These are phyloP conservation scores for Puccinellia tenuiflora DNA, from an alignment of 176 grass and related monocot species.

Conservation along the genomic window DNA sequence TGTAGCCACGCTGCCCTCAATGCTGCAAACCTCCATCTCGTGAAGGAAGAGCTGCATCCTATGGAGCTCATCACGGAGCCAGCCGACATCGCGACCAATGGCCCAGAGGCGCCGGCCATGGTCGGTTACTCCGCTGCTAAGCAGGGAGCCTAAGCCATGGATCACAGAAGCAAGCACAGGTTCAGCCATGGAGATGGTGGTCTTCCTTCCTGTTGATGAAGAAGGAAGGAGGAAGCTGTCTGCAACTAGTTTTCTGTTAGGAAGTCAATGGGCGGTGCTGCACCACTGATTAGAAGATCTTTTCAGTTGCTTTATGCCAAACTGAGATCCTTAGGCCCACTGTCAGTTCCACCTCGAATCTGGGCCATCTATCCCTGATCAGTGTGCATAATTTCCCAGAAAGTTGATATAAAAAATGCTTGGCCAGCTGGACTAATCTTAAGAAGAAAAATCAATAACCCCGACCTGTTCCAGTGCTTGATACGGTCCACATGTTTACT, in stretches of 20 bases:
- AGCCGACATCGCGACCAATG: background rate
- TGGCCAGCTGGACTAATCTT: background rate
- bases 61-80: conserved; percentile 32
- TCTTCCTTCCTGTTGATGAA: background rate
- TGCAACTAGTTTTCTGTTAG: background rate
- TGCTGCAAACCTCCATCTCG: background rate
- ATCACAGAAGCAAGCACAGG: conserved; percentile 26
- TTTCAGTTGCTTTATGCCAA: background rate
- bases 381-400: background rate
- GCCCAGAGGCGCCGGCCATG: background rate
- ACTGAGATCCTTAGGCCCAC: background rate
- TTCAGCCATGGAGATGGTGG: conserved; percentile 24
- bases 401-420: background rate
- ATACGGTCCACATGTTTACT: background rate
- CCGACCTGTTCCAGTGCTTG: background rate
- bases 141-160: conserved; percentile 18
- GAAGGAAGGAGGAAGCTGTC: background rate
- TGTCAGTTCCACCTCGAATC: background rate
- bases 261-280: background rate
- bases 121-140: background rate
- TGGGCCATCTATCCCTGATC: background rate
- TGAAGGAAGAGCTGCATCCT: conserved; percentile 30
- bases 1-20: background rate
- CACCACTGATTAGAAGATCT: background rate
- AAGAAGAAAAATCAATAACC: background rate